phyloP scores from a whole-genome alignment of 441 rosid genomes.

The Dalechampia spathulata region DNA sequence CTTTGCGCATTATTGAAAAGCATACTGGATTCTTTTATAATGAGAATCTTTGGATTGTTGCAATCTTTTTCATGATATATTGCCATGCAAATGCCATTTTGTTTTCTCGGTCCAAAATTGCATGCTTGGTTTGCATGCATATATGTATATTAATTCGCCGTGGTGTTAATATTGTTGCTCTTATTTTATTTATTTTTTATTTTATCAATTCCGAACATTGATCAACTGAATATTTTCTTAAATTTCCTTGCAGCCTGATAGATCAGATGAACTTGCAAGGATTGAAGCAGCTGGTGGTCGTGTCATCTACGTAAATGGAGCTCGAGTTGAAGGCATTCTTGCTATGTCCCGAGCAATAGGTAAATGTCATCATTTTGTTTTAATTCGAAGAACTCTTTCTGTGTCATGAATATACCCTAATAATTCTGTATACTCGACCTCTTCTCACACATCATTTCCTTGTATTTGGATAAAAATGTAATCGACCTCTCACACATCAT shows the following conservation, averaged over 20 bases:
- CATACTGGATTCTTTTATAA: not conserved
- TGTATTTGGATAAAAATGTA: not conserved
- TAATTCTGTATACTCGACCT: not conserved
- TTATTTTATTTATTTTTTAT: too few species aligned
- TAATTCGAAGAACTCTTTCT: not conserved
- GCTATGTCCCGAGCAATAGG: slow-evolving; percentile 91
- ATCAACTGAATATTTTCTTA: not conserved
- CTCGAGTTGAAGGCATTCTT: slow-evolving; percentile 77
- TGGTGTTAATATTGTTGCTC: too few species aligned
- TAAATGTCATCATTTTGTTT: slow-evolving; percentile 15
- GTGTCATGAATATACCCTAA: not conserved
- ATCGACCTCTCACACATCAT: not conserved
- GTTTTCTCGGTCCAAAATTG: too few species aligned
- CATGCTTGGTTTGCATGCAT: not conserved
- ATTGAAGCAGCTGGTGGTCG: slow-evolving; percentile 65
- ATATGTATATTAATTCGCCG: too few species aligned
- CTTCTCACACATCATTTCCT: not conserved
- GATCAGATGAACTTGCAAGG: slow-evolving; percentile 67
- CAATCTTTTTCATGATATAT: not conserved
- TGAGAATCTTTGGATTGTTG: not conserved
- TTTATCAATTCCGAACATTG: too few species aligned
- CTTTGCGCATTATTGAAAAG: not conserved
- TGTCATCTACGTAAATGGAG: slow-evolving; percentile 44
- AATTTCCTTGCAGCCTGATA: slow-evolving; percentile 54
- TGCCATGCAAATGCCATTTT: not conserved